These are phyloP conservation scores for Monosporascus ibericus DNA, from an alignment of 2,329 filamentous ascomycete genomes.

Conservation along the genomic window DNA sequence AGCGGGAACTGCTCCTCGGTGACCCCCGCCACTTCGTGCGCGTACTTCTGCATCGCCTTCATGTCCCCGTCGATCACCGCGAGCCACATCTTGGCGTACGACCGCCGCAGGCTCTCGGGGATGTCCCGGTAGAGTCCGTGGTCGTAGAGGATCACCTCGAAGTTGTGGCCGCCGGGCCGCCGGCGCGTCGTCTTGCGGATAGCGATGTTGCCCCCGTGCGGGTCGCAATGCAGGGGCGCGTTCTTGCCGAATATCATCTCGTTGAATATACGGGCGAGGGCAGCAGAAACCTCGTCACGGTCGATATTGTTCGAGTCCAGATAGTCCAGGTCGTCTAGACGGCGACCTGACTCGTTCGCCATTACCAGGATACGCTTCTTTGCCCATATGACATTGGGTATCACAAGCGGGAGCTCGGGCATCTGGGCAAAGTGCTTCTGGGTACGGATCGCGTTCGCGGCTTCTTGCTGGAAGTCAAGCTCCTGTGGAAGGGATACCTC, in stretches of 20 bases:
- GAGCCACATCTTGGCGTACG: constrained; percentile 96
- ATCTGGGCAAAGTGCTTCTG: constrained; percentile 74
- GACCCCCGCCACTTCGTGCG: constrained; percentile 82
- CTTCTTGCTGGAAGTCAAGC: constrained; percentile 83
- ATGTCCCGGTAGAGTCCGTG: constrained; percentile 96
- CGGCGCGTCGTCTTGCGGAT: constrained; percentile 68
- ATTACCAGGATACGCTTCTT: constrained; percentile 88
- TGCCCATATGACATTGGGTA: constrained; percentile 86
- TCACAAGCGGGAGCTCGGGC: constrained; percentile 71
- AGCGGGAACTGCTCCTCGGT: constrained; percentile 86
- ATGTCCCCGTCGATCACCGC: constrained; percentile 90
- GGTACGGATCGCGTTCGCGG: constrained; percentile 72
- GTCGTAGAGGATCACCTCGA: constrained; percentile 94
- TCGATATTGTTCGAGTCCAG: constrained; percentile 83
- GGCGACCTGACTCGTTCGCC: constrained; percentile 81
- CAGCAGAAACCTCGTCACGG: constrained; percentile 89
- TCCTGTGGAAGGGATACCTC: constrained; percentile 85
- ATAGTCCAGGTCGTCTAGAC: constrained; percentile 83
- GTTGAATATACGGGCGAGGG: constrained; percentile 89
- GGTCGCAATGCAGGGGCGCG: constrained; percentile 91
- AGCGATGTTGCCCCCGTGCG: constrained; percentile 92
- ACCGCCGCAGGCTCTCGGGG: constrained; percentile 66
- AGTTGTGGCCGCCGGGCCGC: constrained; percentile 60
- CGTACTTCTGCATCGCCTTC: constrained; percentile 77
- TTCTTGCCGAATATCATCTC: constrained; percentile 96